Conservation (phyloP, 495 filamentous ascomycete genomes). For the Apodospora peruviana region DNA sequence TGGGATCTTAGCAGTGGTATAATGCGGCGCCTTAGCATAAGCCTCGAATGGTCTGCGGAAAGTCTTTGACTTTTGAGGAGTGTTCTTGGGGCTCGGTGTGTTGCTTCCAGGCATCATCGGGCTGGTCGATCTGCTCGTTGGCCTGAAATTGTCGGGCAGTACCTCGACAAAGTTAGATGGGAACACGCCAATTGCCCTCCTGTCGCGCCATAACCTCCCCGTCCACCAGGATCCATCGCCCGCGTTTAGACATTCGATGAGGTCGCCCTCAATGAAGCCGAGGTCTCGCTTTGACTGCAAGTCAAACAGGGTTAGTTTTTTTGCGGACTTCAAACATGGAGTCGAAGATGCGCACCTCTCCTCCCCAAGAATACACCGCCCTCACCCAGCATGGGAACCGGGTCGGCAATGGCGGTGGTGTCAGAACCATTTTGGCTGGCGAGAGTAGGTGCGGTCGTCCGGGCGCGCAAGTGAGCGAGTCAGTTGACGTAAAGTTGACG, state of each 20-base stretch:
- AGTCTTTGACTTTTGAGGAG: conserved; percentile 53
- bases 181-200: conserved; percentile 82
- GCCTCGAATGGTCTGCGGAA: conserved; percentile 69
- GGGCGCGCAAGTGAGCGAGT: too few species aligned
- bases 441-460: neutral
- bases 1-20: conserved; percentile 45
- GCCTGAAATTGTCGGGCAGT: conserved; percentile 75
- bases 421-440: conserved; percentile 38
- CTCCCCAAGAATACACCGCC: conserved; percentile 94
- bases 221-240: conserved; percentile 99
- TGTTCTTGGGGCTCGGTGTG: conserved; percentile 46
- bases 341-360: conserved; percentile 58
- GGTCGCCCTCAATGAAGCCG: conserved; percentile 93
- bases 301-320: too few species aligned
- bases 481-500: too few species aligned
- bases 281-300: conserved; percentile 78
- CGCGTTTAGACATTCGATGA: conserved; percentile 97
- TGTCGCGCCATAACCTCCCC: conserved; percentile 79
- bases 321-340: too few species aligned
- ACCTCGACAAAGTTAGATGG: conserved; percentile 97
- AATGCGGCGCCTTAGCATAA: conserved; percentile 54
- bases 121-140: conserved; percentile 70
- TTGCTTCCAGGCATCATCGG: conserved; percentile 55
- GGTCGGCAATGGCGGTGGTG: conserved; percentile 63
- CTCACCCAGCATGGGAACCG: conserved; percentile 95